phyloP scores from a whole-genome alignment of 2,329 filamentous ascomycete genomes.

The Cadophora gregata region DNA sequence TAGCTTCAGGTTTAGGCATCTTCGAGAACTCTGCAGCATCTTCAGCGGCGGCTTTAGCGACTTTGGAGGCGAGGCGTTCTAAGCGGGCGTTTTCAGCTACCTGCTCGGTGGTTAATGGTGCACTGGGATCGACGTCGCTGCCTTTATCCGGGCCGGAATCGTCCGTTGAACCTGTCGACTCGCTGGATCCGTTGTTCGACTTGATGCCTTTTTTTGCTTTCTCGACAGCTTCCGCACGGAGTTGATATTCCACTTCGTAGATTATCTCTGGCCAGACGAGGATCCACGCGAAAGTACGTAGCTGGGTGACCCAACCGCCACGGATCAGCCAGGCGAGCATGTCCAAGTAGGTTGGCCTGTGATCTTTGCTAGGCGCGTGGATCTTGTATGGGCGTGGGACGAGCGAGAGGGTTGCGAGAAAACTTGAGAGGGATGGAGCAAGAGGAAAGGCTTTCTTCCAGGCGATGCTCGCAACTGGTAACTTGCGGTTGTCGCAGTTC shows the following conservation, averaged over 20 bases:
- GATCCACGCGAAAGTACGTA: slow-evolving; percentile 90
- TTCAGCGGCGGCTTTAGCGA: slow-evolving; percentile 57
- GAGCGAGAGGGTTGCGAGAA: slow-evolving; percentile 82
- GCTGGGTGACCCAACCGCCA: slow-evolving; percentile 90
- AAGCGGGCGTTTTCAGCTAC: slow-evolving; percentile 67
- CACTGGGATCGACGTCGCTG: slow-evolving; percentile 35
- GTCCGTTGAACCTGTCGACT: slow-evolving; percentile 32
- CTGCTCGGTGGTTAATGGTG: slow-evolving; percentile 57
- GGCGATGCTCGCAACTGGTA: slow-evolving; percentile 70
- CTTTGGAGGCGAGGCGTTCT: slow-evolving; percentile 61
- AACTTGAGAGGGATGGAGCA: slow-evolving; percentile 81
- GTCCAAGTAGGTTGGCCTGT: slow-evolving; percentile 85
- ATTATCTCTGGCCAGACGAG: slow-evolving; percentile 83
- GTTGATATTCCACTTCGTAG: slow-evolving; percentile 75
- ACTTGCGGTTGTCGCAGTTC: slow-evolving; percentile 78
- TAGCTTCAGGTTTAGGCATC: slow-evolving; percentile 52
- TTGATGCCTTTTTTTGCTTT: slow-evolving; percentile 43
- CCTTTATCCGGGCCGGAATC: slow-evolving; percentile 34
- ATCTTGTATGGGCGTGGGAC: slow-evolving; percentile 82
- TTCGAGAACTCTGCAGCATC: slow-evolving; percentile 41
- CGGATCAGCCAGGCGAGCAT: slow-evolving; percentile 94
- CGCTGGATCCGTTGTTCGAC: slow-evolving; percentile 31
- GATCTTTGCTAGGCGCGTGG: slow-evolving; percentile 85
- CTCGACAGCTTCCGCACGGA: slow-evolving; percentile 61
- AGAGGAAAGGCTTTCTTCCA: slow-evolving; percentile 85